A percentile compares a stretch with the other conserved stretches of the same genome.
phyloP scores from a whole-genome alignment of 495 filamentous ascomycete genomes.

The Tuber brumale region DNA sequence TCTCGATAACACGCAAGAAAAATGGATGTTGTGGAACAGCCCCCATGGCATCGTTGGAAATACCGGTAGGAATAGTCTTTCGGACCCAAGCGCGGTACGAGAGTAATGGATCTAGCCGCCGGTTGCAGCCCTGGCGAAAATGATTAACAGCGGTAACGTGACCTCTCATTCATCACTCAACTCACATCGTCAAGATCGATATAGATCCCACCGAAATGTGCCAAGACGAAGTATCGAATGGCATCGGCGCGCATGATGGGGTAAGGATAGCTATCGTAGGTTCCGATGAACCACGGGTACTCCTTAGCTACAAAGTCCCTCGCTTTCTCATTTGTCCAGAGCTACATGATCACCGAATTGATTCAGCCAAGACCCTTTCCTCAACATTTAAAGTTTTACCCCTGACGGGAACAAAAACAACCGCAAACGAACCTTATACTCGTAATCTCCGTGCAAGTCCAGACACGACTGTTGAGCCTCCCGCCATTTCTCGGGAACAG shows the following conservation, averaged over 20 bases:
- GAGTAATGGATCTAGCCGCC: conserved; percentile 71
- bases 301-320: conserved; percentile 68
- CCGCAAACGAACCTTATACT: conserved; percentile 61
- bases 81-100: conserved; percentile 78
- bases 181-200: conserved; percentile 81
- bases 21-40: conserved; percentile 74
- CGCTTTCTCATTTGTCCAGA: conserved; percentile 79
- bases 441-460: conserved; percentile 68
- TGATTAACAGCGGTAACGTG: conserved; percentile 8
- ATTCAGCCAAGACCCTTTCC: background rate
- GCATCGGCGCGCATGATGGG: conserved; percentile 82
- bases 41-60: conserved; percentile 86
- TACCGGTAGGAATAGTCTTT: conserved; percentile 71
- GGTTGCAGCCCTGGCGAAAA: conserved; percentile 65
- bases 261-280: conserved; percentile 72
- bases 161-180: conserved; percentile 21
- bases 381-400: conserved; percentile 2
- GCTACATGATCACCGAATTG: conserved; percentile 46
- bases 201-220: conserved; percentile 78
- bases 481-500: conserved; percentile 67
- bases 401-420: conserved; percentile 5
- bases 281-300: conserved; percentile 82
- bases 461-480: conserved; percentile 68
- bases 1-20: conserved; percentile 66
- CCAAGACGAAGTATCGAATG: conserved; percentile 81